Evolutionary conservation across 2,329 filamentous ascomycete genomes (phyloP), one percentile per base, ranked within the genome.

Genomic region (Fusarium domesticum): DNA sequence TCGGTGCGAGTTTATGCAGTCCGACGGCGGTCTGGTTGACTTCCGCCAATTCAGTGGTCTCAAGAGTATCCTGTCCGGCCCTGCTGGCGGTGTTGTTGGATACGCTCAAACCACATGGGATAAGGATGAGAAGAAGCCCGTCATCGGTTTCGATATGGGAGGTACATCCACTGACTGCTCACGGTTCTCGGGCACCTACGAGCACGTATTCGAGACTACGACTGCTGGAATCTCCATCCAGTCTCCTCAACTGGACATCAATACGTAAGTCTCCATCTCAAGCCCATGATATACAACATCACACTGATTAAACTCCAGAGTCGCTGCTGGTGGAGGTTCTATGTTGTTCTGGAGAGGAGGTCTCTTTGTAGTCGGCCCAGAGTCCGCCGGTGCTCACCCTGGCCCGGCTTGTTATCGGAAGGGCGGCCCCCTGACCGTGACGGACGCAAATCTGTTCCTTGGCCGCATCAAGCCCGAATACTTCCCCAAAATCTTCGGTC

Each of bases 221-320:
- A 89, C 85, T 0, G 87, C 87, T 0, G 87, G 87, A 11, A 81
- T 91, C 2, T 84, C 85, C 2, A 88, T 91, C 10, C 86, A 90
- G 51, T 85, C 82, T 1, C 87, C 87, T 0, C 87, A 91, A 60
- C 75, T 91, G 2, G 87, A 91, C 56, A 90, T 92, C 62, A 88
- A 89, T 61, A 92, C 87, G 41, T 47, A 39, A 35, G 48, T n/a
- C 10, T 8, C 19, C 16, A 18, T n/a, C 6, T 10, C 5, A 2
- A n/a, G 18, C 8, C 14, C n/a, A 11, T 12, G 10, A 6, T 15
- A 7, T 4, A 15, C 1, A 18, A 25, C 18, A 10, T 15, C 14
- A 39, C 43, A 18, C 43, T 18, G 15, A 14, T 3, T 15, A 7
- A 17, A 16, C 23, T 43, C 8, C 32, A 48, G 45, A 2, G 85